Conservation (phyloP, 2,329 filamentous ascomycete species). For the Arthrobotrys conoides region DNA sequence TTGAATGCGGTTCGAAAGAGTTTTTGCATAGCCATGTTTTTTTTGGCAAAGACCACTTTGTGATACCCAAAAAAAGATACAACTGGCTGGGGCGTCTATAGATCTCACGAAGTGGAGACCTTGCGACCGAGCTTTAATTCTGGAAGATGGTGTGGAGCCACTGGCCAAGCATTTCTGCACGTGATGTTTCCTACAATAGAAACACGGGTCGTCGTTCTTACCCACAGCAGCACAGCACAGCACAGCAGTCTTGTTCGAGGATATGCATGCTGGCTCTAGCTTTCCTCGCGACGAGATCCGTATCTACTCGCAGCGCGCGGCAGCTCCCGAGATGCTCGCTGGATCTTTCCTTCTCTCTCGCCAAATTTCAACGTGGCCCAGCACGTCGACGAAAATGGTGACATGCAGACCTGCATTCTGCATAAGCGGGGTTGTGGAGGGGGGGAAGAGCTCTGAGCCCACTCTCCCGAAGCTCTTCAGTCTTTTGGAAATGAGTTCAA, state of each 20-base stretch:
- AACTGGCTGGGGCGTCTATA: slow-evolving; percentile 8
- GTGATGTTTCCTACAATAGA: slow-evolving; percentile 60
- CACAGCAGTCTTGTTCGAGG: slow-evolving; percentile 40
- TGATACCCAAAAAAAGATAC: slow-evolving; percentile 55
- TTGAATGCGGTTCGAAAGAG: slow-evolving; percentile 1
- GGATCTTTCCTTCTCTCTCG: slow-evolving; percentile 33
- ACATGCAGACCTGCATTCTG: slow-evolving; percentile 41
- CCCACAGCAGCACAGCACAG: slow-evolving; percentile 16
- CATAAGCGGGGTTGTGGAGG: slow-evolving; percentile 42
- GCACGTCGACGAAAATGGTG: slow-evolving; percentile 51
- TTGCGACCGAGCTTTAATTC: slow-evolving; percentile 2
- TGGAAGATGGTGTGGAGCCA: slow-evolving; percentile 25
- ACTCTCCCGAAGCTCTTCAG: not conserved
- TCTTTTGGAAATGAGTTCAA: not conserved
- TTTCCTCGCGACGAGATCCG: slow-evolving; percentile 40
- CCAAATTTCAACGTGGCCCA: slow-evolving; percentile 48
- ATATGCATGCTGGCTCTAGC: slow-evolving; percentile 32
- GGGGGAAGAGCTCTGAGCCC: slow-evolving; percentile 46
- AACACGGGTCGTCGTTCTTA: slow-evolving; percentile 53
- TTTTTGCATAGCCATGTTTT: slow-evolving; percentile 49
- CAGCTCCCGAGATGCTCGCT: slow-evolving; percentile 39
- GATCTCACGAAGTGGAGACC: slow-evolving; percentile 35
- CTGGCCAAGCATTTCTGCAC: slow-evolving; percentile 42
- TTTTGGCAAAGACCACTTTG: slow-evolving; percentile 27
- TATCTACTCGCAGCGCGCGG: slow-evolving; percentile 19